Percentiles rank a stretch among this genome's conserved stretches.
These are phyloP conservation scores for Aspergillus viridinutans DNA, from an alignment of 2,329 filamentous ascomycete species.

Conservation along the genomic window DNA sequence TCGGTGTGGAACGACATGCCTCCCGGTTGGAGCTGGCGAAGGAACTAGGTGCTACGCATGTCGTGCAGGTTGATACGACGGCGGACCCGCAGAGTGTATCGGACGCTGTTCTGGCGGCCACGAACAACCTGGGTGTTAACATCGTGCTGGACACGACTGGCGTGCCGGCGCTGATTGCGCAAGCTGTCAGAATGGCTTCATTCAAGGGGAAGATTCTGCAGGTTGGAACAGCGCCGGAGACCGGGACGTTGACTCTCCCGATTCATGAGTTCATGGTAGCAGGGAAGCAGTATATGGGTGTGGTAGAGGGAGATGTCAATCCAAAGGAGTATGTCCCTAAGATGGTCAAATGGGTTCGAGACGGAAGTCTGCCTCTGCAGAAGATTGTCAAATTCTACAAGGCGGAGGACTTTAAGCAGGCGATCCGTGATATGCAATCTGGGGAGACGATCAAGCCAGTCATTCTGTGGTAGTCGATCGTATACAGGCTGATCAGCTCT, in stretches of 20 bases:
- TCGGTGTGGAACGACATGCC: constrained; percentile 39
- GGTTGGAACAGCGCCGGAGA: constrained; percentile 46
- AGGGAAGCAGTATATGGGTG: constrained; percentile 48
- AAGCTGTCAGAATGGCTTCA: constrained; percentile 41
- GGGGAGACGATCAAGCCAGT: constrained; percentile 29
- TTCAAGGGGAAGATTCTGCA: constrained; percentile 48
- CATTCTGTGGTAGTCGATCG: constrained; percentile 20
- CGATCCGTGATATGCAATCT: constrained; percentile 23
- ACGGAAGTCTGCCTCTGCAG: constrained; percentile 47
- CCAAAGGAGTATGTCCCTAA: constrained; percentile 41
- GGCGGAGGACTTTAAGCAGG: constrained; percentile 26
- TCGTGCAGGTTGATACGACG: constrained; percentile 28
- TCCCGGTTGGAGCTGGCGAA: constrained; percentile 36
- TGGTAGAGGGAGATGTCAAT: constrained; percentile 45
- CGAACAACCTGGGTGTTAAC: constrained; percentile 39
- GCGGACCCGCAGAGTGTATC: constrained; percentile 22
- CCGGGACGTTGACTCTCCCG: constrained; percentile 40
- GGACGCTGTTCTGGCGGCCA: constrained; percentile 33
- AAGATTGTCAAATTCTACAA: constrained; percentile 44
- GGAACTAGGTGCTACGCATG: constrained; percentile 40
- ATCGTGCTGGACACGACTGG: constrained; percentile 51
- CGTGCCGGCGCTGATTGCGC: constrained; percentile 39
- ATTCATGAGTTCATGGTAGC: constrained; percentile 45
- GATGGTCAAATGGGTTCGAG: constrained; percentile 47
- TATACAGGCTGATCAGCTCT: not conserved